phyloP scores from a whole-genome alignment of 495 filamentous ascomycete species.

The Hyaloscypha finlandica region DNA sequence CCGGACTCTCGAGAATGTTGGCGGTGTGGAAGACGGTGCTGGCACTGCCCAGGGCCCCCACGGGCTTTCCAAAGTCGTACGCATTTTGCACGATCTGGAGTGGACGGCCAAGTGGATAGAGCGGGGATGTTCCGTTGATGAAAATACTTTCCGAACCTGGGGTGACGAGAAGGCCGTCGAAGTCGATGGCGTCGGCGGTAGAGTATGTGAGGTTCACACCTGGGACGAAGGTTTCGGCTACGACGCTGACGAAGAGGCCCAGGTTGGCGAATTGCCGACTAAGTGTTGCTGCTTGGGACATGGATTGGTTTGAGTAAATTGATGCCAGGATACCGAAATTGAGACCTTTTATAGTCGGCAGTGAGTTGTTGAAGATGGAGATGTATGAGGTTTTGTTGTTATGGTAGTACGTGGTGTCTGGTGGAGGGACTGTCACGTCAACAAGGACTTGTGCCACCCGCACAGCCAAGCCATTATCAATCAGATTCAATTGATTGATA shows the following conservation, averaged over 20 bases:
- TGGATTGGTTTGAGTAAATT: slow-evolving; percentile 27
- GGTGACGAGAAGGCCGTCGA: slow-evolving; percentile 63
- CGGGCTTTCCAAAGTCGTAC: slow-evolving; percentile 73
- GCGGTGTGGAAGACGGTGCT: slow-evolving; percentile 44
- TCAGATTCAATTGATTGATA: slow-evolving; percentile 68
- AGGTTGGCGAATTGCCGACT: slow-evolving; percentile 44
- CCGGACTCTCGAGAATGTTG: slow-evolving; percentile 45
- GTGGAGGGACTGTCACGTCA: slow-evolving; percentile 51
- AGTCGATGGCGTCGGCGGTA: slow-evolving; percentile 66
- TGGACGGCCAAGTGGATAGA: slow-evolving; percentile 57
- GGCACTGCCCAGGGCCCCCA: slow-evolving; percentile 59
- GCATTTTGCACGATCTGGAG: slow-evolving; percentile 65
- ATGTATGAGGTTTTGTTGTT: slow-evolving; percentile 66
- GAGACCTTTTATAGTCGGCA: slow-evolving; percentile 62
- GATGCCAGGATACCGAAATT: slow-evolving; percentile 66
- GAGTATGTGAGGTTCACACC: slow-evolving; percentile 72
- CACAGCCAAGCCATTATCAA: slow-evolving; percentile 67
- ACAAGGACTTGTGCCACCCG: slow-evolving; percentile 66
- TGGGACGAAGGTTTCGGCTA: slow-evolving; percentile 58
- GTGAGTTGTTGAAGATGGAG: slow-evolving; percentile 57
- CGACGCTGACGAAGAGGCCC: slow-evolving; percentile 59
- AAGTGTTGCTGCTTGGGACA: slow-evolving; percentile 49
- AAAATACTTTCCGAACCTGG: slow-evolving; percentile 39
- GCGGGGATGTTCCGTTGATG: slow-evolving; percentile 36
- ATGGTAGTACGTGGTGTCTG: slow-evolving; percentile 69